A percentile compares a stretch with the other conserved stretches of the same genome.
Conservation (phyloP, 2,329 filamentous ascomycete species). For the Colletotrichum plurivorum region DNA sequence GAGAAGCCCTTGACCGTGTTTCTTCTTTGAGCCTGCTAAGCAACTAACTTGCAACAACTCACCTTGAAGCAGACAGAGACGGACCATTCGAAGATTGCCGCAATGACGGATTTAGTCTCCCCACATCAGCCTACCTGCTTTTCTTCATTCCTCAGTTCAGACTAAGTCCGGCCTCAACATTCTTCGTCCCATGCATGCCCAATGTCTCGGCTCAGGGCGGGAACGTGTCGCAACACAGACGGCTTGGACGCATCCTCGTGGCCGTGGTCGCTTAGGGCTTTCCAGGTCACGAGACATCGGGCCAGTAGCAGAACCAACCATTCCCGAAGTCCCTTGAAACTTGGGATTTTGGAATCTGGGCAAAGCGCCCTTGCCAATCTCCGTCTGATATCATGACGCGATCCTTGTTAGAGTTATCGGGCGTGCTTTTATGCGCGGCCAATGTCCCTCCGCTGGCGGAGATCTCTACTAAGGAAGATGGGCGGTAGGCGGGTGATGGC, state of each 20-base stretch:
- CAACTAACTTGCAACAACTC: neutral
- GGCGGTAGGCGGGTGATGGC: conserved; percentile 15
- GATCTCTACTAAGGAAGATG: neutral
- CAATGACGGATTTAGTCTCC: conserved; percentile 4
- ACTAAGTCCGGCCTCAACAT: conserved; percentile 19
- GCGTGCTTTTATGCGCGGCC: conserved; percentile 30
- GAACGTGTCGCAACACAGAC: conserved; percentile 13
- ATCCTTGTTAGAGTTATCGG: conserved; percentile 30
- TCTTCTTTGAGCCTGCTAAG: neutral
- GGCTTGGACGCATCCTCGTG: neutral
- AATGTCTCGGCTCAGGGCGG: conserved; percentile 24
- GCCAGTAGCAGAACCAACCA: conserved; percentile 2
- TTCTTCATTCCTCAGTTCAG: conserved; percentile 15
- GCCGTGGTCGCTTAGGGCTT: conserved; percentile 5
- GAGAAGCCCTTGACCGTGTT: neutral
- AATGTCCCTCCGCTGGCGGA: conserved; percentile 10
- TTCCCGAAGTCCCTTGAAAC: conserved; percentile 12
- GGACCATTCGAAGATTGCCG: neutral
- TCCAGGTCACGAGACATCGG: conserved; percentile 7
- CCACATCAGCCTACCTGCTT: conserved; percentile 1
- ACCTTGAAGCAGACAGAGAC: neutral
- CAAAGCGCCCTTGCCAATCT: conserved; percentile 18
- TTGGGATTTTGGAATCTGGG: conserved; percentile 10
- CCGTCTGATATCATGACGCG: conserved; percentile 33
- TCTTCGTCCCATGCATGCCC: conserved; percentile 30